Evolutionary conservation across 768 basidiomycete genomes (phyloP).

Genomic region (Tricholoma furcatifolium): DNA sequence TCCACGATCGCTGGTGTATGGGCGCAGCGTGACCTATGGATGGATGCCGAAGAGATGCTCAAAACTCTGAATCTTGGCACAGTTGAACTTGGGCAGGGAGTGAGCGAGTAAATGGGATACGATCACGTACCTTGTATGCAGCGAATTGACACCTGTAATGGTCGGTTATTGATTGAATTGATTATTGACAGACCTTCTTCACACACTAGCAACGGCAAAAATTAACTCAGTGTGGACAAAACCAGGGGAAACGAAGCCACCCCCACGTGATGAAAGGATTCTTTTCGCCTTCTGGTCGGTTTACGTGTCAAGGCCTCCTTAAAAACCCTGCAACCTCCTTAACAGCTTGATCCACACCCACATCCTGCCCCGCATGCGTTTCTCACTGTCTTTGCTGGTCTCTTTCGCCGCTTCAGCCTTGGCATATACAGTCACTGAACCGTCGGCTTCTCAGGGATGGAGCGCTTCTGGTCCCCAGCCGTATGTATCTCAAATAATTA

Average conservation of each 20-base stretch:
- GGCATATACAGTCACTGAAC: constrained; percentile 63
- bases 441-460: constrained; percentile 53
- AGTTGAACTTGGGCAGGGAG: neutral
- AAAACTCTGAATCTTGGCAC: constrained; percentile 15
- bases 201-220: neutral
- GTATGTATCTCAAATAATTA: constrained; percentile 25
- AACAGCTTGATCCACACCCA: constrained; percentile 5
- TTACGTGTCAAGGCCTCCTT: constrained; percentile 16
- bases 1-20: constrained; percentile 63
- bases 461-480: constrained; percentile 49
- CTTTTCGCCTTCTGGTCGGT: constrained; percentile 10
- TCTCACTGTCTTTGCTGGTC: constrained; percentile 41
- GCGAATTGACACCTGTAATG: constrained; percentile 8
- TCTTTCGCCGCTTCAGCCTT: constrained; percentile 51
- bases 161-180: neutral
- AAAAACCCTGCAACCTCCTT: constrained; percentile 19
- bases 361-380: constrained; percentile 36
- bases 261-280: constrained; percentile 17
- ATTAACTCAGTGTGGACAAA: neutral
- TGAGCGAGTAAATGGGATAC: constrained; percentile 1
- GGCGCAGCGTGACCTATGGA: constrained; percentile 82
- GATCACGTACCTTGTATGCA: constrained; percentile 2
- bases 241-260: constrained; percentile 8
- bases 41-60: constrained; percentile 63
- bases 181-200: neutral